A percentile compares a stretch with the other conserved stretches of the same genome.
Evolutionary conservation across 192 early-diverging fungal genomes (phyloP).

Genomic region (Mortierella hygrophila): DNA sequence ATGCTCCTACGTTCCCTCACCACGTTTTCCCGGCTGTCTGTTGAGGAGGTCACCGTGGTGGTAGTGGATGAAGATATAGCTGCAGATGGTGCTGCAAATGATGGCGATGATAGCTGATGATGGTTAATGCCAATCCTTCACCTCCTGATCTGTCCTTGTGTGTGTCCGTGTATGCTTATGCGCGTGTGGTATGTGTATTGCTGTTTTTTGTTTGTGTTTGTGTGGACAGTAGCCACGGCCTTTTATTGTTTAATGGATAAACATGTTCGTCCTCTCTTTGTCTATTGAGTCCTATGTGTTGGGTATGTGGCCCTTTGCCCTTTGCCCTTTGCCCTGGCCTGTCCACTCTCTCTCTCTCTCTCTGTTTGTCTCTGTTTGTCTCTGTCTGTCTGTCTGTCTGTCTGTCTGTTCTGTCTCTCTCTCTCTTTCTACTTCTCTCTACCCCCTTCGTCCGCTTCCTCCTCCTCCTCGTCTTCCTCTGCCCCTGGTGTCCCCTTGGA

Average conservation of each 20-base stretch:
- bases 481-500: conserved; percentile 2
- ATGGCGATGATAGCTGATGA: background rate
- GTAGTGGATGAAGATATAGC: background rate
- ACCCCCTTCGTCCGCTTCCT: background rate
- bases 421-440: background rate
- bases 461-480: background rate
- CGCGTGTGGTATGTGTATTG: background rate
- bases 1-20: background rate
- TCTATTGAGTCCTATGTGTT: background rate
- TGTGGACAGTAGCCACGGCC: background rate
- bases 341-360: background rate
- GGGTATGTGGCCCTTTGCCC: background rate
- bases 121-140: background rate
- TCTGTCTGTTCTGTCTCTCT: background rate
- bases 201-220: background rate
- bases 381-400: background rate
- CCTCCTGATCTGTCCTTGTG: background rate
- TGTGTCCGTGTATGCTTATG: background rate
- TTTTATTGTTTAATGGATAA: background rate
- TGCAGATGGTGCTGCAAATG: background rate
- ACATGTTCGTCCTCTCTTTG: background rate
- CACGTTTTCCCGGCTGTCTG: background rate
- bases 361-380: background rate
- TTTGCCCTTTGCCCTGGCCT: conserved; percentile 2
- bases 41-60: background rate